Percentiles rank a stretch among this genome's conserved stretches.
Conservation (phyloP, 2,329 filamentous ascomycete genomes). For the Aspergillus sp. region DNA sequence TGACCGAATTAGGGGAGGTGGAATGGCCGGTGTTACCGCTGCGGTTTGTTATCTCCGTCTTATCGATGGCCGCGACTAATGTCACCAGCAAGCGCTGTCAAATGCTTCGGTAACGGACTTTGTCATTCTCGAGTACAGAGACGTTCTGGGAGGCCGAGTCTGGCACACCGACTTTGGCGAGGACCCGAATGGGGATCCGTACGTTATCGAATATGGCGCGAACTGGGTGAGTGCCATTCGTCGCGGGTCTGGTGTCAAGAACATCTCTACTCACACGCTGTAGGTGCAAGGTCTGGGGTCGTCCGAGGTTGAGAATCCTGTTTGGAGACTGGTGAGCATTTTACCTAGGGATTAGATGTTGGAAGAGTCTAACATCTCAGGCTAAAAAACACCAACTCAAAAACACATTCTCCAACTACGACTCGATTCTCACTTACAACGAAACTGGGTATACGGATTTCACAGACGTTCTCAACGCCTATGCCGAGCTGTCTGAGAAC, state of each 20-base stretch:
- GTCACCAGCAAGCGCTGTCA: slow-evolving; percentile 54
- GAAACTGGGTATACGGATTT: slow-evolving; percentile 57
- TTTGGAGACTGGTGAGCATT: slow-evolving; percentile 51
- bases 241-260: neutral
- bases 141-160: slow-evolving; percentile 63
- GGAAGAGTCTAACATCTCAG: neutral
- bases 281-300: slow-evolving; percentile 45
- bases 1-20: slow-evolving; percentile 49
- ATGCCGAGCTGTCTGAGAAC: slow-evolving; percentile 46
- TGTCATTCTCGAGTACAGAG: slow-evolving; percentile 64
- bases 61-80: slow-evolving; percentile 1
- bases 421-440: slow-evolving; percentile 60
- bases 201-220: slow-evolving; percentile 64
- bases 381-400: slow-evolving; percentile 59
- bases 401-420: slow-evolving; percentile 60
- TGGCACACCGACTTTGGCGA: slow-evolving; percentile 59
- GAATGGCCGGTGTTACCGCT: slow-evolving; percentile 63
- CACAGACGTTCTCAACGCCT: slow-evolving; percentile 51
- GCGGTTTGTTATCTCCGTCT: slow-evolving; percentile 42
- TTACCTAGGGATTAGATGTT: neutral
- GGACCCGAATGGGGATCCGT: slow-evolving; percentile 52
- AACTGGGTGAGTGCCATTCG: slow-evolving; percentile 56
- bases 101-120: slow-evolving; percentile 65
- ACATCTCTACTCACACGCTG: neutral
- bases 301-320: slow-evolving; percentile 48